Evolutionary conservation across 2,329 filamentous ascomycete genomes (phyloP), one percentile per base, ranked within the genome.

Genomic region (Colletotrichum sojae): DNA sequence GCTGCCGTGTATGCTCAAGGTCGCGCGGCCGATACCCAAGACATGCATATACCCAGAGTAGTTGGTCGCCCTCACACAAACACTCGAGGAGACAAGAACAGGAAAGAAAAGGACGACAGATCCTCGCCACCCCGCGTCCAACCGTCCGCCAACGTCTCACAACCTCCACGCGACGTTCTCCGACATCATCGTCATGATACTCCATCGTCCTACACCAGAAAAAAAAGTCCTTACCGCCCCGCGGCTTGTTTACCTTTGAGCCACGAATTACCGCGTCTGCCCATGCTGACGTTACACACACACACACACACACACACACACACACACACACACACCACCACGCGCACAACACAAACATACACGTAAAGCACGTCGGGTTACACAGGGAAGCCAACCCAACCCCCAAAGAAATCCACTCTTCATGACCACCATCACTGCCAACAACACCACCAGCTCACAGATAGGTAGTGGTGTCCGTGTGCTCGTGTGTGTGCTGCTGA

Each of bases 251-350:
- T 43, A 15, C 16, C 16, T 43, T 43, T n/a, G 46, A 65, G 65
- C 65, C 65, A 58, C 53, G 39, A 64, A 58, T 55, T 64, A 53
- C 65, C 65, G 65, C 46, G 25, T 68, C 65, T 68, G 60, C 46
- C 65, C 65, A 61, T 20, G n/a, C 46, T 58, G 52, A 58, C 64
- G 59, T 58, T 49, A 43, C 64, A 57, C 46, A 64, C 18, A 52
- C 40, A 58, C 55, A 46, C 55, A 18, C 27, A 10, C 6, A 52
- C 22, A 46, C 55, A 48, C 55, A 18, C 43, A 43, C 59, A 53
- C 46, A 64, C 6, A 5, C 6, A 2, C 18, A 43, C 40, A 58
- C 55, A 48, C 55, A 9, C 8, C 27, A 31, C 31, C 8, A 36
- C 31, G 10, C 31, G 31, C 31, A 36, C 31, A 36, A 36, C 31